Base-by-base conservation (phyloP, 306 rosid genomes). In the Pachyrhizus erosus region DNA sequence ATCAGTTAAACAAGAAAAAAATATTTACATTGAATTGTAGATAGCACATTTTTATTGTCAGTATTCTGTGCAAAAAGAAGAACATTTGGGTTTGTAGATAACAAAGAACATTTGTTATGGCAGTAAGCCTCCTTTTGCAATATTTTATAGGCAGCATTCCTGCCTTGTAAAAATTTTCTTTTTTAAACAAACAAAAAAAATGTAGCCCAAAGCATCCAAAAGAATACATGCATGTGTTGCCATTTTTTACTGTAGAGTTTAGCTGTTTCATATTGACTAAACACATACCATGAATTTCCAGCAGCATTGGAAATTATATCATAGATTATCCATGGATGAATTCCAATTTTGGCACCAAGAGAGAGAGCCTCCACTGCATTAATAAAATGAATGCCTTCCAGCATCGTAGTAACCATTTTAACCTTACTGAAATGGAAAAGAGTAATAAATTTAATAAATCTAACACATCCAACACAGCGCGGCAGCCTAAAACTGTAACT, bases 271-370 rank as follows among this genome's bases (percentile, higher is more conserved):
- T 80, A 76, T 43, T 18, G 77, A 58, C 20, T 55, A 45, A 77
- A n/a, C 39, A 77, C 90, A 2, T 79, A 91, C 99, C 99, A 95
- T 64, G 99, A 95, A 86, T 87, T 95, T 81, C 99, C 99, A 60
- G 99, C 97, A 26, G 98, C 98, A 80, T 95, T 93, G 76, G 99
- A 95, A 85, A 95, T 93, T 76, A 95, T 95, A 84, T 89, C 92
- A 76, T 88, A 90, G 83, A 95, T 89, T 58, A 93, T 95, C 91
- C 91, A 86, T 1, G 99, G 99, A 87, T 95, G 99, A 71, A 93
- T 84, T 75, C 94, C 98, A 77, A 90, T 91, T 87, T 92, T 93
- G 40, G 82, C 78, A 49, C 98, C 98, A 83, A 95, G 96, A 82
- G 90, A 90, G 75, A 95, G 85, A 51, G 98, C 99, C 91, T 95